phyloP scores from a whole-genome alignment of 768 basidiomycete genomes.

The Termitomyces sp. region DNA sequence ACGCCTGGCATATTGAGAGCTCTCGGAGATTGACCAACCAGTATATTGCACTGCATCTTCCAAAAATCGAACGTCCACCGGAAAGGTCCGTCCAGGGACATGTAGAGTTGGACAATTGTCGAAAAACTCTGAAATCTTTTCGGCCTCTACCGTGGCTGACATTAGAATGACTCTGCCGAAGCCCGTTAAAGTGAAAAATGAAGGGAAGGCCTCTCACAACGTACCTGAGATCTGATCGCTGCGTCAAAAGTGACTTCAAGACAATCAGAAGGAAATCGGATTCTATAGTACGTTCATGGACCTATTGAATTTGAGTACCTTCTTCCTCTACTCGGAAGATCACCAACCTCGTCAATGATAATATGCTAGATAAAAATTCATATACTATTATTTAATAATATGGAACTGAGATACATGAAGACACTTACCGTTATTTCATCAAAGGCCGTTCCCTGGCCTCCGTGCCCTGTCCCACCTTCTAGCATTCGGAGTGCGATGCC shows the following conservation, averaged over 20 bases:
- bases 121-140: constrained; percentile 87
- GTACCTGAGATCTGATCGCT: constrained; percentile 83
- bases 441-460: constrained; percentile 74
- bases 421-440: constrained; percentile 85
- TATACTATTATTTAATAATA: not conserved
- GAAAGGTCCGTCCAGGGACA: constrained; percentile 93
- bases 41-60: constrained; percentile 90
- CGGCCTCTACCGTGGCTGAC: constrained; percentile 94
- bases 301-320: constrained; percentile 36
- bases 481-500: constrained; percentile 97
- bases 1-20: constrained; percentile 76
- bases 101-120: constrained; percentile 81
- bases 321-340: not conserved
- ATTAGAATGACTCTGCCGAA: constrained; percentile 79
- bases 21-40: constrained; percentile 74
- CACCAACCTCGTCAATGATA: constrained; percentile 84
- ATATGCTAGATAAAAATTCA: constrained; percentile 76
- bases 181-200: constrained; percentile 3
- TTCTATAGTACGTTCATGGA: constrained; percentile 96
- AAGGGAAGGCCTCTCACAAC: constrained; percentile 10
- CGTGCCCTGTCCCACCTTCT: constrained; percentile 74
- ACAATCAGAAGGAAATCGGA: constrained; percentile 96
- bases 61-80: constrained; percentile 79
- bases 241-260: constrained; percentile 74
- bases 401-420: not conserved